Base-by-base conservation (phyloP, 2,329 filamentous ascomycete genomes). In the Fusarium neocosmosporiellum region DNA sequence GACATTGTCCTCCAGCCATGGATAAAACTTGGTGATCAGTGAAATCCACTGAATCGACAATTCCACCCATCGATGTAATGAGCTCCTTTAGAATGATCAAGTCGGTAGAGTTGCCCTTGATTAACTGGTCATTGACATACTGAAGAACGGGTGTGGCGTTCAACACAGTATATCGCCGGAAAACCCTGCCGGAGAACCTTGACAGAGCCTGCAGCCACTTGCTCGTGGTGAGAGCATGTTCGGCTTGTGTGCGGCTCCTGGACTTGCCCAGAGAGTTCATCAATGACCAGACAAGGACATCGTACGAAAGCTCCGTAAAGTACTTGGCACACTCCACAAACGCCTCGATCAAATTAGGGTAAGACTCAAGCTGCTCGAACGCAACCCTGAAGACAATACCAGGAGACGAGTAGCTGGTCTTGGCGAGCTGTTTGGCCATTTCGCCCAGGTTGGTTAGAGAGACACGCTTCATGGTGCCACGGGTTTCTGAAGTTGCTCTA, bases 291-390 rank as follows among this genome's bases (percentile, higher is more conserved):
- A 94, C 93, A 50, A 99, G 86, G 34, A 98, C 94, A 81, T 99
- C 96, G 80, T 98, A 98, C 0, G 94, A 96, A 39, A 99, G 85
- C 63, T 94, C 91, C 2, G 96, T 98, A 76, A 98, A 98, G 80
- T 98, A 98, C 77, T 94, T 92, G 41, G 94, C 95, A 78, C 95
- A 98, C 80, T 98, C 95, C 16, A 98, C 95, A 69, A 99, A 94
- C 7, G 94, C 94, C 70, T 98, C 94, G 65, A 98, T 98, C 69
- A 99, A 88, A 79, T 98, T 99, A 79, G 93, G 93, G 80, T 99
- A 99, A 0, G 93, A 92, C 81, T 99, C 95, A 67, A 98, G 94
- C 81, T 98, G 95, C 70, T 92, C 92, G 66, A 99, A 90, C 8
- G 95, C 94, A 65, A 96, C 93, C 77, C 91, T 91, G 84, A 98